Base-by-base conservation (phyloP, 2,329 filamentous ascomycete species). In the Pseudocercospora fuligena region DNA sequence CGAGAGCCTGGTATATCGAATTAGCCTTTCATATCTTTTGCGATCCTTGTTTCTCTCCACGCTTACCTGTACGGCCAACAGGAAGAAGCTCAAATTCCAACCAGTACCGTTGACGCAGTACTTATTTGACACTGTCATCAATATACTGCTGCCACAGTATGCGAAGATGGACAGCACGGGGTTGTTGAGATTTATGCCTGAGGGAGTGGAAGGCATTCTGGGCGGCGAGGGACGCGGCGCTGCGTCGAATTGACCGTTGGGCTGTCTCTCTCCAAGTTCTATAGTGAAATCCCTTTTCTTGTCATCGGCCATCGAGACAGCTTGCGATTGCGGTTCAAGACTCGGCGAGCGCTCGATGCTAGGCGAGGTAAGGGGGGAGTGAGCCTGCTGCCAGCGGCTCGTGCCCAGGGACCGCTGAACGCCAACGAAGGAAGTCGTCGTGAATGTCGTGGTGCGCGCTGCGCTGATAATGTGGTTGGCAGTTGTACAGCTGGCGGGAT, bases 121-220 rank as follows among this genome's bases (percentile, higher is more conserved):
- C 86, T 99, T 99, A 84, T 99, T 99, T 80, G 96, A 95, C n/a
- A 97, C 92, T 7, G 95, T 99, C 95, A 99, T 99, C 80, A 94
- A 88, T 78, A 99, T 99, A n/a, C 94, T 97, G 61, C 94, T 92
- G 75, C 91, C 85, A 81, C 95, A 99, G 85, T 99, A 99, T 58
- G 92, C 89, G 71, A 97, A 78, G 74, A 99, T 92, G 23, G 94
- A 93, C 57, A 95, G 79, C 54, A 88, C 83, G 16, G 93, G 92
- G 80, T 89, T 95, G 81, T 93, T 81, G 75, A 77, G 68, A 76
- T 70, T 79, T 77, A 62, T 78, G 78, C 63, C 80, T 76, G 79
- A 77, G 80, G 80, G 71, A 77, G 78, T 78, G 74, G 77, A 81
- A 74, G 72, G 82, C 76, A 74, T 85, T 81, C 78, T 85, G 82